These are phyloP conservation scores for Amanita bisporigera DNA, from an alignment of 1,284 basidiomycete genomes.

Conservation along the genomic window DNA sequence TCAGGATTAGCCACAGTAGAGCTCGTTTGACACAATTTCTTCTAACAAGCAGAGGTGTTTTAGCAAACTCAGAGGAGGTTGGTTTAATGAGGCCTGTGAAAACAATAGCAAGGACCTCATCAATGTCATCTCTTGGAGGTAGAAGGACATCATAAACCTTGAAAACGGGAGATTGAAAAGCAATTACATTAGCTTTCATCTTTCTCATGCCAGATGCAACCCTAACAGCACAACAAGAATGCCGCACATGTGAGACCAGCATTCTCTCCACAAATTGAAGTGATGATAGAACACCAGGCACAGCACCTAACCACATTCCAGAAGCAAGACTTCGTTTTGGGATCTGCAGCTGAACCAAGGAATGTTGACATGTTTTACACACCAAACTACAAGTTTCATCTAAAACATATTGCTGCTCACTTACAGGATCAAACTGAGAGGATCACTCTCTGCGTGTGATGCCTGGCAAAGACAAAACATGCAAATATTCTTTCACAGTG, in stretches of 20 bases:
- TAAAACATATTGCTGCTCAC: slow-evolving; percentile 7
- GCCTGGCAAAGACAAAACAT: slow-evolving; percentile 10
- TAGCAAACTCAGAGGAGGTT: neutral
- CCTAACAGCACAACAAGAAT: slow-evolving; percentile 26
- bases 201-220: slow-evolving; percentile 30
- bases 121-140: neutral
- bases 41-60: no score
- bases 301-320: slow-evolving; percentile 35
- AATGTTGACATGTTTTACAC: slow-evolving; percentile 18
- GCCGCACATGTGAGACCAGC: slow-evolving; percentile 27
- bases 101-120: neutral
- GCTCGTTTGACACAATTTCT: no score
- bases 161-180: neutral
- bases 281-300: slow-evolving; percentile 26
- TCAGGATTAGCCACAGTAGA: no score
- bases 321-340: no score
- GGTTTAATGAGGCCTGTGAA: neutral
- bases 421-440: no score
- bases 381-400: slow-evolving; percentile 8
- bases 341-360: slow-evolving; percentile 27
- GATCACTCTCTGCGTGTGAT: slow-evolving; percentile 10
- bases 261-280: slow-evolving; percentile 33
- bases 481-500: slow-evolving; percentile 10
- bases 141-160: neutral
- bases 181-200: neutral